Base-by-base conservation (phyloP, 371 early-diverging fungal species). In the Mortierella sp. region DNA sequence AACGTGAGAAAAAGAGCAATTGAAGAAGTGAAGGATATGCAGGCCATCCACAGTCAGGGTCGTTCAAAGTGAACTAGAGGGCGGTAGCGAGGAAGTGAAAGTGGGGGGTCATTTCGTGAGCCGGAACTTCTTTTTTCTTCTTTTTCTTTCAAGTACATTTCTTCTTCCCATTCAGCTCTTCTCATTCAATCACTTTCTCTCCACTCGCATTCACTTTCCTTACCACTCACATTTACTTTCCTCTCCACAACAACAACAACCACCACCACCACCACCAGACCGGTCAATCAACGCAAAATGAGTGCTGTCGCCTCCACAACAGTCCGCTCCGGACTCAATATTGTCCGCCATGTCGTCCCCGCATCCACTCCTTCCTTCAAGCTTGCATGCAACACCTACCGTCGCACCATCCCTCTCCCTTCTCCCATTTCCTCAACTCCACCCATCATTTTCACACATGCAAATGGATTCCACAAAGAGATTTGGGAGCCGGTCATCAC, bases 391-490 rank as follows among this genome's bases (percentile, higher is more conserved):
- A 85, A 85, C 71, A 57, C 74, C 77, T 85, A 85, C 76, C 76
- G 65, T 11, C 80, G 55, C 47, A 60, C 72, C 26, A 45, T 75
- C 19, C 42, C 75, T 26, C 45, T 34, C 31, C 13, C 58, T 28
- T 26, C 13, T 70, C 19, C 72, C 28, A 48, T 34, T 28, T n/a
- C n/a, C 3, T 14, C 79, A 1, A 57, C 57, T 1, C 82, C 80
- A 0, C 79, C 82, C 7, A 72, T 77, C 45, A 60, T 85, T 60
- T 85, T 85, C 28, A 73, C 86, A 16, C 86, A 85, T 72, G 86
- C 86, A 11, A 85, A 85, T 45, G 86, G 86, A 7, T 85, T 85
- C 68, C 79, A 79, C 50, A 85, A 85, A 45, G 86, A 85, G 58
- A 81, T 80, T 19, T 85, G 86, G 82, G 86, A 85, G 75, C 86